phyloP scores from a whole-genome alignment of 345 rosid genomes.

The Melastoma malabathricum region DNA sequence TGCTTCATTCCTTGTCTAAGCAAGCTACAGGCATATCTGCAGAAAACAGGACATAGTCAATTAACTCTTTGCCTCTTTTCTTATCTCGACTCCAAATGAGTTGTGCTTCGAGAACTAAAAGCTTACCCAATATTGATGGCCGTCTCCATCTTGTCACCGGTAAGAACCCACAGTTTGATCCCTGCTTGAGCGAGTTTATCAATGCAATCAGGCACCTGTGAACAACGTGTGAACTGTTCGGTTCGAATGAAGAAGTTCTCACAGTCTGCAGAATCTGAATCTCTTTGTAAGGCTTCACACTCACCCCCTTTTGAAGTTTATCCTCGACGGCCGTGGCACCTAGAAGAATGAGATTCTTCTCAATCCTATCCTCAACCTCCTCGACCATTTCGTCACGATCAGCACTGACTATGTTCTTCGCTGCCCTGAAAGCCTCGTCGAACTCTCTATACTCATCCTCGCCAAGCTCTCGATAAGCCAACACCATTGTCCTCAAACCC shows the following conservation, averaged over 20 bases:
- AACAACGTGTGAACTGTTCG: no score
- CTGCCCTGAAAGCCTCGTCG: conserved; percentile 36
- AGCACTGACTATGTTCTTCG: no score
- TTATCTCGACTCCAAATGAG: not conserved
- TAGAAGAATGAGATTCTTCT: conserved; percentile 61
- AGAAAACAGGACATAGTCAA: conserved; percentile 6
- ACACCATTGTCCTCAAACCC: conserved; percentile 64
- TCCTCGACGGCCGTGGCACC: conserved; percentile 97
- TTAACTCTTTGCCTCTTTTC: not conserved
- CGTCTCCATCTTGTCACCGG: conserved; percentile 88
- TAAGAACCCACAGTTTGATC: conserved; percentile 76
- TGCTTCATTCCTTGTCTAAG: conserved; percentile 94
- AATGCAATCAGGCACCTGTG: conserved; percentile 77
- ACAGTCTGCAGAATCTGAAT: no score
- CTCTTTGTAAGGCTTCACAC: no score
- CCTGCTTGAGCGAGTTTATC: conserved; percentile 67
- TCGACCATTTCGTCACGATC: no score
- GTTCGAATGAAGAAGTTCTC: no score
- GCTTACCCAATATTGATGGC: conserved; percentile 96
- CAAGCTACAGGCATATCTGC: conserved; percentile 93
- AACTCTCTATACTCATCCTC: conserved; percentile 54
- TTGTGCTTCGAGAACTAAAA: not conserved
- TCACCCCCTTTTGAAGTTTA: conserved; percentile 83
- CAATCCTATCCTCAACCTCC: conserved; percentile 45
- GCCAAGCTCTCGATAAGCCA: conserved; percentile 59